Evolutionary conservation across 2,329 filamentous ascomycete genomes (phyloP), one percentile per base, ranked within the genome.

Genomic region (Nothophaeocryptopus gaeumannii): DNA sequence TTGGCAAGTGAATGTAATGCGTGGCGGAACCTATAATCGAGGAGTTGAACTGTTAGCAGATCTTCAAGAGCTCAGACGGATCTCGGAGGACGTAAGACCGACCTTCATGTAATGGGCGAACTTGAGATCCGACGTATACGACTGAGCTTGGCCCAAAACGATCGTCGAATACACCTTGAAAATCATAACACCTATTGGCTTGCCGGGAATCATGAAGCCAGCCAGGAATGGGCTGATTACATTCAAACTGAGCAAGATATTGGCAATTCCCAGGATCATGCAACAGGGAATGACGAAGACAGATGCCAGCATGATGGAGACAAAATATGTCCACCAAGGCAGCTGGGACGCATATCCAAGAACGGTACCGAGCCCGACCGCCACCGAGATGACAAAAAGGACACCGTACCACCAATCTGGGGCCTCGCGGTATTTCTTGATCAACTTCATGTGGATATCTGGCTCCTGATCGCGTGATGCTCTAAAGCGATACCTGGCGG

Each of bases 261-360:
- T 95, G 11, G 89, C 93, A 58, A 95, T 89, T 13, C 89, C 89
- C 86, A 92, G 93, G 62, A 95, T 86, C 65, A 95, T 95, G 56
- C 89, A 89, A 56, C 92, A 92, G 11, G 89, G 89, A 54, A 95
- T 89, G 72, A 93, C 93, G 53, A 95, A 85, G 45, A 91, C 69
- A 16, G 84, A 81, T 54, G 88, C 90, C 43, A 95, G 88, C 33
- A 75, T 81, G 3, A 95, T 77, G 1, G 89, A 86, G 10, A 95
- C 78, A 10, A 95, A 74, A 3, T 93, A 76, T 3, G 89, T 88
- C 63, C 92, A 93, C 89, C 89, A 95, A 0, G 89, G 89, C 0
- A 95, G 75, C 65, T 93, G 85, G 39, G 92, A 79, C 1, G 88
- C 87, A 63, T 89, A 89, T 65, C 83, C 55, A 2, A 54, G 42